These are phyloP conservation scores for Pseudocercospora pini-densiflorae DNA, from an alignment of 2,329 filamentous ascomycete species.

Conservation along the genomic window DNA sequence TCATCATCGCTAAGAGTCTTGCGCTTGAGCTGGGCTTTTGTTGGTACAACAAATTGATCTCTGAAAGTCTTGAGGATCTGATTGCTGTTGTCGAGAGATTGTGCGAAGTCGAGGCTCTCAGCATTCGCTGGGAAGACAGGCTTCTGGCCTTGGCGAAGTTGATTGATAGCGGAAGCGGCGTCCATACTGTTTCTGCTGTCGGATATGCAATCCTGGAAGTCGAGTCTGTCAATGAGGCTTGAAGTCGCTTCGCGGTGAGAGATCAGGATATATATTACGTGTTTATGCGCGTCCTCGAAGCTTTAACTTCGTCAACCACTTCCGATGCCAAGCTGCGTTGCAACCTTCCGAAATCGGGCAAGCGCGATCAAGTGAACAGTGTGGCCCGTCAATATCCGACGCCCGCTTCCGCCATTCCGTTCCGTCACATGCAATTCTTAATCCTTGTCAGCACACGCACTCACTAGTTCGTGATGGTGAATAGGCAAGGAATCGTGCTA, in stretches of 20 bases:
- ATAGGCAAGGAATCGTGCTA: background rate
- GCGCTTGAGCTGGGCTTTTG: conserved; percentile 70
- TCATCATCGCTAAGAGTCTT: conserved; percentile 53
- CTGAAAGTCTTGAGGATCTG: conserved; percentile 28
- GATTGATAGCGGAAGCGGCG: conserved; percentile 27
- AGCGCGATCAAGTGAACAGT: background rate
- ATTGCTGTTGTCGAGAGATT: conserved; percentile 31
- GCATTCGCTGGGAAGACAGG: conserved; percentile 32
- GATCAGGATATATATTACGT: conserved; percentile 11
- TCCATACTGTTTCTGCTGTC: conserved; percentile 30
- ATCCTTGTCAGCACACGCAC: background rate
- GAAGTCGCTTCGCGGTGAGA: background rate
- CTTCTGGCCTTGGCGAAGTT: conserved; percentile 33
- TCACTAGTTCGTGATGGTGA: background rate
- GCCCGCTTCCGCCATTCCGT: background rate
- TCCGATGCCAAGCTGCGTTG: conserved; percentile 5
- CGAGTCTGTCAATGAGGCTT: background rate
- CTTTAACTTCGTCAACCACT: background rate
- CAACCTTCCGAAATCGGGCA: background rate
- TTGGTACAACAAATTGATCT: conserved; percentile 74
- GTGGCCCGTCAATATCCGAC: conserved; percentile 2
- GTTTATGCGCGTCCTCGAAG: background rate
- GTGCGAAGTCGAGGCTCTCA: conserved; percentile 33
- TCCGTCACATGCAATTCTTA: conserved; percentile 9
- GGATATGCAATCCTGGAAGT: background rate